These are phyloP conservation scores for Coniochaeta sp. DNA, from an alignment of 2,329 filamentous ascomycete species.

Conservation along the genomic window DNA sequence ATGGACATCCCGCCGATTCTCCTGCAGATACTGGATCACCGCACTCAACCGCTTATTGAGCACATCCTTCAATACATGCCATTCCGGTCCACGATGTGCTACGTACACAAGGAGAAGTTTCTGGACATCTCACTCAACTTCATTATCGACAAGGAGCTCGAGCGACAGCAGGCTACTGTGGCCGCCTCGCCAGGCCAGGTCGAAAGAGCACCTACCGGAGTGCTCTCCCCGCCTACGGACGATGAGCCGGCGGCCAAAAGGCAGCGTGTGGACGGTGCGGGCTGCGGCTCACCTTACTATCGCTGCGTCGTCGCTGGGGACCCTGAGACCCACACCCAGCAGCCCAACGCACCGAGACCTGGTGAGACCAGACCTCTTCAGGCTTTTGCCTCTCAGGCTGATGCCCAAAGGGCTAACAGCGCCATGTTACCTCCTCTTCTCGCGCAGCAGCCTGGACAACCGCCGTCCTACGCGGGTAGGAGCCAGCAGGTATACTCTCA, in stretches of 20 bases:
- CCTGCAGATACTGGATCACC: background rate
- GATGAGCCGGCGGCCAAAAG: background rate
- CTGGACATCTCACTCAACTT: background rate
- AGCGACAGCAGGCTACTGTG: background rate
- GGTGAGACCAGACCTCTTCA: too few relatives aligned
- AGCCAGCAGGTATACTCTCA: too few relatives aligned
- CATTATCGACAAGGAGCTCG: background rate
- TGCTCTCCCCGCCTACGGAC: background rate
- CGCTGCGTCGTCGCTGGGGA: background rate
- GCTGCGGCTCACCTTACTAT: background rate
- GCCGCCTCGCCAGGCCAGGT: background rate
- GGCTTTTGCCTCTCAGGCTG: too few relatives aligned
- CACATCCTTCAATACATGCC: background rate
- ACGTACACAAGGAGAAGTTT: background rate
- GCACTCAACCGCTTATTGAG: background rate
- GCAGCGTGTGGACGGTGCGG: background rate
- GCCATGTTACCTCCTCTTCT: too few relatives aligned
- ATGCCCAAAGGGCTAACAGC: too few relatives aligned
- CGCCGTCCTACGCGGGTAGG: too few relatives aligned
- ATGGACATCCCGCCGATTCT: background rate
- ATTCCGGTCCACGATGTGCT: background rate
- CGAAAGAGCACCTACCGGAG: background rate
- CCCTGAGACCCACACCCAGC: background rate
- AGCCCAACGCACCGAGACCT: too few relatives aligned
- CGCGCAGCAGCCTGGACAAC: too few relatives aligned